Evolutionary conservation across 2,329 filamentous ascomycete species (phyloP).

Genomic region (Sclerotinia sclerotiorum): DNA sequence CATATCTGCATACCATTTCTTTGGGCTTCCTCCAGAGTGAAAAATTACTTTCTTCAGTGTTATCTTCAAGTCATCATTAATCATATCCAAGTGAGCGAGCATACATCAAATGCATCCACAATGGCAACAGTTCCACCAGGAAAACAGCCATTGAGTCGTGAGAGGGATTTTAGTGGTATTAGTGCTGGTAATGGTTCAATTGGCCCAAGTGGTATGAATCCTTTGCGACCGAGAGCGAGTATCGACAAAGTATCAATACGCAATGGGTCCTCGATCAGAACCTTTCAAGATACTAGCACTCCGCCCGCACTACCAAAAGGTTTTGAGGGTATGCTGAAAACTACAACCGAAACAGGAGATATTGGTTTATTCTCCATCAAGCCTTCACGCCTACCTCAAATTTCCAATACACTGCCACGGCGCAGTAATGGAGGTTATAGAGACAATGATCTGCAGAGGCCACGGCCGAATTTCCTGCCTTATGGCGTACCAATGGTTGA

Average conservation of each 20-base stretch:
- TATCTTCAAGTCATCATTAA: constrained; percentile 20
- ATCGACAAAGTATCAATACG: constrained; percentile 26
- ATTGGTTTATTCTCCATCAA: constrained; percentile 60
- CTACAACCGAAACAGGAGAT: constrained; percentile 65
- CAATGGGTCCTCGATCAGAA: constrained; percentile 45
- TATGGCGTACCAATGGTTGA: constrained; percentile 41
- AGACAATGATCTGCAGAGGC: constrained; percentile 29
- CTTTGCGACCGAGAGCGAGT: constrained; percentile 28
- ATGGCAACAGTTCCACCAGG: constrained; percentile 33
- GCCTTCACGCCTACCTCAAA: constrained; percentile 40
- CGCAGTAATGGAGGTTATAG: constrained; percentile 27
- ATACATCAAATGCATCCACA: constrained; percentile 26
- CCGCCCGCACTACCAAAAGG: constrained; percentile 51
- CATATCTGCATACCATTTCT: constrained; percentile 20
- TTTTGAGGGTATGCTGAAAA: constrained; percentile 65
- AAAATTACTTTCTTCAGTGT: neutral
- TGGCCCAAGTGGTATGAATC: constrained; percentile 11
- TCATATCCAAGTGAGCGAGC: neutral
- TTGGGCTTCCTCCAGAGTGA: neutral
- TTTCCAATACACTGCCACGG: constrained; percentile 31
- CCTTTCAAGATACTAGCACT: constrained; percentile 43
- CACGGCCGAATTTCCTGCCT: constrained; percentile 31
- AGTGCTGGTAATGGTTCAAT: neutral
- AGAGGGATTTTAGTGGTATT: constrained; percentile 5
- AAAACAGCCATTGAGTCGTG: constrained; percentile 21